Evolutionary conservation across 441 rosid species (phyloP).

Genomic region (Arabidopsis hybrid): DNA sequence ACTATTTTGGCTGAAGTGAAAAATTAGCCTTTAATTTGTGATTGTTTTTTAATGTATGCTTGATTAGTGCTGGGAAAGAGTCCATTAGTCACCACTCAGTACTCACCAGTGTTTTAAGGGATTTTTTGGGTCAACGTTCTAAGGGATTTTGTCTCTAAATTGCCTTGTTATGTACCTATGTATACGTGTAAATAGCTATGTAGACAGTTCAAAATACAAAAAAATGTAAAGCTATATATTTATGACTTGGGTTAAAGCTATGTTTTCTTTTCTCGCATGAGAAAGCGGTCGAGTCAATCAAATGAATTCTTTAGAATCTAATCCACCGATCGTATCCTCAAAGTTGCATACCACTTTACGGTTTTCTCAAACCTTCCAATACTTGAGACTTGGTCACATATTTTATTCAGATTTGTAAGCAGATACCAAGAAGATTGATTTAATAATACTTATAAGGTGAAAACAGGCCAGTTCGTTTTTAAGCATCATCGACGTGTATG

Average conservation of each 20-base stretch:
- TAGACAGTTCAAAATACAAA: not conserved
- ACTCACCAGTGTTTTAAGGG: not conserved
- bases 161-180: not conserved
- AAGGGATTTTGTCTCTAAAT: slow-evolving; percentile 22
- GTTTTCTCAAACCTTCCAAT: slow-evolving; percentile 28
- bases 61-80: not conserved
- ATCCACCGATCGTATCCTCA: slow-evolving; percentile 11
- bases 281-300: slow-evolving; percentile 33
- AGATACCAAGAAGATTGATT: not conserved
- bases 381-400: slow-evolving; percentile 4
- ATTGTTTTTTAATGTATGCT: too few species aligned
- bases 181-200: not conserved
- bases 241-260: not conserved
- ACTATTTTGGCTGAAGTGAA: not conserved
- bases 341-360: slow-evolving; percentile 24
- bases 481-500: not conserved
- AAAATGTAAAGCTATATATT: not conserved
- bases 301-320: slow-evolving; percentile 26
- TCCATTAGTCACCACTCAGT: not conserved
- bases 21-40: too few species aligned
- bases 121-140: slow-evolving; percentile 10
- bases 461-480: not conserved
- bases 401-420: not conserved
- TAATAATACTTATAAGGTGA: not conserved
- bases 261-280: slow-evolving; percentile 36